phyloP scores from a whole-genome alignment of 2,329 filamentous ascomycete species.

The Aspergillus aculeatinus region DNA sequence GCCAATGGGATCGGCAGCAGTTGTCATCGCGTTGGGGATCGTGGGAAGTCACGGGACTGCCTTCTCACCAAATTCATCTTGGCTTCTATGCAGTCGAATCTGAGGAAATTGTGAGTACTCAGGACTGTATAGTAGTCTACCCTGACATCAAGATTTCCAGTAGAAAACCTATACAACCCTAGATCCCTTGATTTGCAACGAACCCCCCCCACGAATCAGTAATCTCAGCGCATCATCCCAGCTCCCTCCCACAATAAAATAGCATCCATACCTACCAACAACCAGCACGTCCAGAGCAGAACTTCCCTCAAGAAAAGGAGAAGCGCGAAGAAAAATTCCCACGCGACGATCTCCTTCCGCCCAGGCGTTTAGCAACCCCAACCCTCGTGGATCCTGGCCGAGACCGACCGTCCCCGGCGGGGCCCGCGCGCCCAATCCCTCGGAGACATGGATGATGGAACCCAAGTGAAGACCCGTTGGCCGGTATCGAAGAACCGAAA shows the following conservation, averaged over 20 bases:
- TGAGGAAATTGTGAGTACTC: no score
- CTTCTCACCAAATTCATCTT: background rate
- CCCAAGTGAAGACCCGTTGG: background rate
- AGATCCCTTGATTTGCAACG: no score
- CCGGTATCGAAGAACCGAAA: background rate
- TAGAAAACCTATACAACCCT: no score
- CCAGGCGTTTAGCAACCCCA: background rate
- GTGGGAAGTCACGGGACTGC: conserved; percentile 3
- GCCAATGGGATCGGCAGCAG: conserved; percentile 3
- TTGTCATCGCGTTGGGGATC: conserved; percentile 8
- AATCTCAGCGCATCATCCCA: no score
- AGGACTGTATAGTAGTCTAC: no score
- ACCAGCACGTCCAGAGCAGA: background rate
- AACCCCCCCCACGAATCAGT: no score
- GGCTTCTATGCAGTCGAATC: no score
- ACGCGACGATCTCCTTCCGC: no score
- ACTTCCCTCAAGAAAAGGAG: no score
- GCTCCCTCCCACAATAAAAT: no score
- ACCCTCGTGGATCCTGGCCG: background rate
- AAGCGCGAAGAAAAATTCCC: no score
- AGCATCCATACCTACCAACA: background rate
- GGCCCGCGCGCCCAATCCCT: background rate
- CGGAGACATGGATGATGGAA: background rate
- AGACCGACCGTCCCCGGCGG: background rate
- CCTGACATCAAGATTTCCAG: no score